Evolutionary conservation across 2,329 filamentous ascomycete genomes (phyloP).

Genomic region (Rutstroemia sp.): DNA sequence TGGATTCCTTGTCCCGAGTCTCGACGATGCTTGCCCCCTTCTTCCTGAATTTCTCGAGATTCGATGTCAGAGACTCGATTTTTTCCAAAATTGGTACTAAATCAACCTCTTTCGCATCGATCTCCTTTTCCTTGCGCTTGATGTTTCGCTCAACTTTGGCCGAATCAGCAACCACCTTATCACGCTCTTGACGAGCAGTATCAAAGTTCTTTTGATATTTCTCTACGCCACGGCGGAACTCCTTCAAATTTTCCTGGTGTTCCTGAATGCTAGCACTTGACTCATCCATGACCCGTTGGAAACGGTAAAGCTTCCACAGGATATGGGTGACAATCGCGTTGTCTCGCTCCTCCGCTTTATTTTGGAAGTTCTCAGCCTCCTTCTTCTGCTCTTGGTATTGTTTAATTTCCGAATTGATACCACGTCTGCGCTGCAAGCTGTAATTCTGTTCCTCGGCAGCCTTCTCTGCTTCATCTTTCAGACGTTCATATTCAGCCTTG

Average conservation of each 20-base stretch:
- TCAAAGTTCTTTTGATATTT: slow-evolving; percentile 76
- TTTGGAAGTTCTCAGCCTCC: slow-evolving; percentile 88
- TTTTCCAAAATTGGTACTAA: slow-evolving; percentile 91
- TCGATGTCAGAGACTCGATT: slow-evolving; percentile 67
- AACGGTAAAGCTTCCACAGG: slow-evolving; percentile 94
- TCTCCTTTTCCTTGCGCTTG: slow-evolving; percentile 75
- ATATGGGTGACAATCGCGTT: slow-evolving; percentile 88
- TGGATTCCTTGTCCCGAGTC: slow-evolving; percentile 66
- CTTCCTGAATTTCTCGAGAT: slow-evolving; percentile 59
- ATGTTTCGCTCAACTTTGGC: slow-evolving; percentile 78
- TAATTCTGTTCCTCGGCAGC: slow-evolving; percentile 83
- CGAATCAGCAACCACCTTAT: slow-evolving; percentile 67
- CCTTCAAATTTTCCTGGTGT: slow-evolving; percentile 90
- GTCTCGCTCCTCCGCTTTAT: slow-evolving; percentile 84
- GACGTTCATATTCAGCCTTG: slow-evolving; percentile 84
- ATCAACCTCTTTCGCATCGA: slow-evolving; percentile 78
- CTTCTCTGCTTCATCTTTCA: slow-evolving; percentile 81
- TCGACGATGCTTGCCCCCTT: slow-evolving; percentile 65
- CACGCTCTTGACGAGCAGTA: slow-evolving; percentile 75
- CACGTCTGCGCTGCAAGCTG: slow-evolving; percentile 80
- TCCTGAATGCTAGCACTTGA: slow-evolving; percentile 85
- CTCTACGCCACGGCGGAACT: slow-evolving; percentile 81
- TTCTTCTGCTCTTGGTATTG: slow-evolving; percentile 96
- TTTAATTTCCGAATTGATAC: slow-evolving; percentile 96
- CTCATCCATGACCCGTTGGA: slow-evolving; percentile 87